A percentile compares a stretch with the other conserved stretches of the same genome.
These are phyloP conservation scores for Trypanosoma scelopori DNA, from an alignment of 208 protist genomes.

Conservation along the genomic window DNA sequence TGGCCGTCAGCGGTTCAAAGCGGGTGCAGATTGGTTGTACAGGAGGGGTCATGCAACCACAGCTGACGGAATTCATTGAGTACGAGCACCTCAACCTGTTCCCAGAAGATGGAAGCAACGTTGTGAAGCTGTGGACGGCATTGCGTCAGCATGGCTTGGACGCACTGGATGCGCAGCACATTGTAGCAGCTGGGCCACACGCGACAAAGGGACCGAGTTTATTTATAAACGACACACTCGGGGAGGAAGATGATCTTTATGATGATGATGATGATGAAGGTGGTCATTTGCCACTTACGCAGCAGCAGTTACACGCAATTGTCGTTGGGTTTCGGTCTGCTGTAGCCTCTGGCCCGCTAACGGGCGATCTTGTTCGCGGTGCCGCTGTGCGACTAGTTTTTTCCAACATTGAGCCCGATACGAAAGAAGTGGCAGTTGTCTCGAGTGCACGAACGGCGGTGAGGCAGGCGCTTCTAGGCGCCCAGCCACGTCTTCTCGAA, in stretches of 20 bases:
- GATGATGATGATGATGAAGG: constrained; percentile 29
- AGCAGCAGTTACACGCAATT: constrained; percentile 94
- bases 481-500: constrained; percentile 97
- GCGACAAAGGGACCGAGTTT: constrained; percentile 92
- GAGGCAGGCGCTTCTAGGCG: constrained; percentile 95
- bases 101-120: constrained; percentile 7
- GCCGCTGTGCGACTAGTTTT: constrained; percentile 58
- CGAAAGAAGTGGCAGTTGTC: constrained; percentile 54
- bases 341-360: constrained; percentile 95
- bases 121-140: constrained; percentile 49
- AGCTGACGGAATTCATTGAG: constrained; percentile 48
- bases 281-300: constrained; percentile 41
- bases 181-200: constrained; percentile 95
- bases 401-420: constrained; percentile 41
- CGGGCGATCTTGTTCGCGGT: constrained; percentile 92
- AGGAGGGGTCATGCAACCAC: constrained; percentile 39
- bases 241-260: constrained; percentile 39
- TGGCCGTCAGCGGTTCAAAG: constrained; percentile 61
- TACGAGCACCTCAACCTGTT: constrained; percentile 58
- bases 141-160: constrained; percentile 95
- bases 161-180: constrained; percentile 89
- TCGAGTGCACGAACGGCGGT: constrained; percentile 90
- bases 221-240: constrained; percentile 97
- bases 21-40: constrained; percentile 49
- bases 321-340: constrained; percentile 62